These are phyloP conservation scores for Hymenoscyphus occultus DNA, from an alignment of 2,329 filamentous ascomycete genomes.

Conservation along the genomic window DNA sequence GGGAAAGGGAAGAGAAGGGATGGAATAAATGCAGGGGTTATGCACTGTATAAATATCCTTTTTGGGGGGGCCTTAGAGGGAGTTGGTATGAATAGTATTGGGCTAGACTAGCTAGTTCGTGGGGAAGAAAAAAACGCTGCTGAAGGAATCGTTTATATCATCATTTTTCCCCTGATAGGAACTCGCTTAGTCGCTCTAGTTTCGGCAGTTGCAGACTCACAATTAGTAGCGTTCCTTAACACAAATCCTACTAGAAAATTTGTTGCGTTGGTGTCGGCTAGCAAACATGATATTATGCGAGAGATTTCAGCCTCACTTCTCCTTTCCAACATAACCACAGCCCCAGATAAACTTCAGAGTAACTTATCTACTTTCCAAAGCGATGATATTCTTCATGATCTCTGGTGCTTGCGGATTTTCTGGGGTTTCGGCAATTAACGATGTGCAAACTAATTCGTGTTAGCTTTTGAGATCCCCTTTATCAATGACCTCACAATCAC, in stretches of 20 bases:
- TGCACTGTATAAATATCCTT: background rate
- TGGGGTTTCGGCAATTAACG: background rate
- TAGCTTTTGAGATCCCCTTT: background rate
- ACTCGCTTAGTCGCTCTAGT: too few species aligned
- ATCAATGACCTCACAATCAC: conserved; percentile 4
- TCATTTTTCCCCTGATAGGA: too few species aligned
- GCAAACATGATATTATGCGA: background rate
- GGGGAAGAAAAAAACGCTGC: too few species aligned
- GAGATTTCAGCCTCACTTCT: background rate
- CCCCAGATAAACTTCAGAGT: background rate
- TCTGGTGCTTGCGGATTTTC: too few species aligned
- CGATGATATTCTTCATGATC: background rate
- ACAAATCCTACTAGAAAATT: too few species aligned
- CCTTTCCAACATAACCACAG: background rate
- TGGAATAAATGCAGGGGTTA: background rate
- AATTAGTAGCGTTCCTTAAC: too few species aligned
- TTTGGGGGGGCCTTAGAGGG: background rate
- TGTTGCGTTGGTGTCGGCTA: background rate
- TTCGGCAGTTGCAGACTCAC: too few species aligned
- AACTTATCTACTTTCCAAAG: too few species aligned
- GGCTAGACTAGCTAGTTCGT: background rate
- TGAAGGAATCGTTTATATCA: too few species aligned
- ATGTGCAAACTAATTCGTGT: background rate
- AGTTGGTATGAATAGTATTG: background rate
- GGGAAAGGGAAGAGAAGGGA: background rate